A percentile compares a stretch with the other conserved stretches of the same genome.
Evolutionary conservation across 2,329 filamentous ascomycete genomes (phyloP).

Genomic region (Teratosphaeria viscida): DNA sequence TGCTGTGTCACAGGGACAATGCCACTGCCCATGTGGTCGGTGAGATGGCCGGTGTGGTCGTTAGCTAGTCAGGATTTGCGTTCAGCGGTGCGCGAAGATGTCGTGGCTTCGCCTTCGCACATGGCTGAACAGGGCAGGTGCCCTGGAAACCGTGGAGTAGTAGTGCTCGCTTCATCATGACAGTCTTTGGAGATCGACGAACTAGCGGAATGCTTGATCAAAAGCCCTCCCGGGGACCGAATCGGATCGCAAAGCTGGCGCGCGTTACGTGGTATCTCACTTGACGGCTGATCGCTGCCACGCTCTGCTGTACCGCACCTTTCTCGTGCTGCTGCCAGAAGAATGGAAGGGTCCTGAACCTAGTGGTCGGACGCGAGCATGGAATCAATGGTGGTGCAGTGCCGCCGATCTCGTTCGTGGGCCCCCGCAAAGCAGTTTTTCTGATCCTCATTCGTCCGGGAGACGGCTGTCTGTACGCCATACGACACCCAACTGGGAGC

Average conservation of each 20-base stretch:
- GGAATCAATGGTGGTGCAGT: neutral
- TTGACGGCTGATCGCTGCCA: neutral
- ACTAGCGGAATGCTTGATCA: neutral
- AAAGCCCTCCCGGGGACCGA: neutral
- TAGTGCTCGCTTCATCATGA: neutral
- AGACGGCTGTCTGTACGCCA: neutral
- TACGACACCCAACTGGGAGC: neutral
- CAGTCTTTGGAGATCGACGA: neutral
- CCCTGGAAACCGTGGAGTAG: neutral
- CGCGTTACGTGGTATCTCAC: neutral
- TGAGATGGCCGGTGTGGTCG: neutral
- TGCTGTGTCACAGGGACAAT: neutral
- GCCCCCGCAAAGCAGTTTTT: neutral
- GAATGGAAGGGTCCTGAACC: neutral
- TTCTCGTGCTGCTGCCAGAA: neutral
- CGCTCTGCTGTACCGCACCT: neutral
- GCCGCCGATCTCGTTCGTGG: neutral
- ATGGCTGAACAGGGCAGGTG: neutral
- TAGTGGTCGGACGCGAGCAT: neutral
- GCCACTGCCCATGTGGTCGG: neutral
- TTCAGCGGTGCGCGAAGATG: neutral
- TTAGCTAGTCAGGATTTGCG: neutral
- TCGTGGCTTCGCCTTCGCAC: neutral
- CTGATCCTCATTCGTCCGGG: neutral
- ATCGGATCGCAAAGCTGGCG: neutral